Conservation (phyloP, 345 rosid genomes). For the Heritiera fomes region DNA sequence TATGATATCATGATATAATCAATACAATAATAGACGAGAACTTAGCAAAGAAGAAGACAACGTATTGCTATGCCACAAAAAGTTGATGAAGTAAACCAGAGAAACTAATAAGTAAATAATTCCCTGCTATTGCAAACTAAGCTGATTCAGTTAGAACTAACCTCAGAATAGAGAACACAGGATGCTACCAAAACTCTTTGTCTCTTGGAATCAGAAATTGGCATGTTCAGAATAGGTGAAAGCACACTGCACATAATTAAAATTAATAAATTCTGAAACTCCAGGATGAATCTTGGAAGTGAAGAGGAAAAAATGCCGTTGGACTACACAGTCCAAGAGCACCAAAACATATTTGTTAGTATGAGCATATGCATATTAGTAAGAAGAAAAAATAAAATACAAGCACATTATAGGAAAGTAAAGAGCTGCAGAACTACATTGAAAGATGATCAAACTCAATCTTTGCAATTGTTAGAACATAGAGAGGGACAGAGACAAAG, state of each 20-base stretch:
- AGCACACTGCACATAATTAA: slow-evolving; percentile 68
- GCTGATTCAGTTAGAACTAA: slow-evolving; percentile 47
- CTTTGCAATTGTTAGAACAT: background rate
- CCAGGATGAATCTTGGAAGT: background rate
- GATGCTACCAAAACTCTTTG: slow-evolving; percentile 96
- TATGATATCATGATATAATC: slow-evolving; percentile 21
- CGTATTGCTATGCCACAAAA: slow-evolving; percentile 2
- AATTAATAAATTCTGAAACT: slow-evolving; percentile 9
- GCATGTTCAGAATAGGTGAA: slow-evolving; percentile 96
- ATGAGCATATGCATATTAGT: background rate
- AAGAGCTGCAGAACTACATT: background rate
- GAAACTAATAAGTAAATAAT: slow-evolving; percentile 3
- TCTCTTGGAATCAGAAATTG: slow-evolving; percentile 94
- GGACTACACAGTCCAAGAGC: background rate
- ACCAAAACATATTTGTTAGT: background rate
- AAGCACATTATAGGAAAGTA: background rate
- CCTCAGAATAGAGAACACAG: slow-evolving; percentile 98
- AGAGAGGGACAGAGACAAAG: background rate
- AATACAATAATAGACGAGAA: slow-evolving; percentile 20
- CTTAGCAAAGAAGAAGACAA: slow-evolving; percentile 14
- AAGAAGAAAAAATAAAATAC: background rate
- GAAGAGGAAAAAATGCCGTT: background rate
- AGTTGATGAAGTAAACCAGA: background rate
- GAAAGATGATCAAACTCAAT: background rate
- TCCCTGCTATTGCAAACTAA: slow-evolving; percentile 4